Percentiles rank a stretch among this genome's conserved stretches.
These are phyloP conservation scores for Vitis hybrid DNA, from an alignment of 177 flowering plant genomes.

Conservation along the genomic window DNA sequence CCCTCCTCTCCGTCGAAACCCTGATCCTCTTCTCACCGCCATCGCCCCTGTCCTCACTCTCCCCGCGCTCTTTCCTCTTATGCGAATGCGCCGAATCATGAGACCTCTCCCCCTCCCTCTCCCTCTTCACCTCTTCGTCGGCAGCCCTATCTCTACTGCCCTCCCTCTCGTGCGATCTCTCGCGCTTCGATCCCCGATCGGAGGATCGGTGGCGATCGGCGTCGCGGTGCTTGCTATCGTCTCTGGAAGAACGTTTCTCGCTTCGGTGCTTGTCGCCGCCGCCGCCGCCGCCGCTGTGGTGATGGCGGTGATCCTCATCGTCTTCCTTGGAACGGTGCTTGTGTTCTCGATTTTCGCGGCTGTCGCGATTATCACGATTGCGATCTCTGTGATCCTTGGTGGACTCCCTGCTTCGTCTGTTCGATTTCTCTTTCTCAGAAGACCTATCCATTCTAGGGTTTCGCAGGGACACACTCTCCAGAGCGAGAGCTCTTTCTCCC, in stretches of 20 bases:
- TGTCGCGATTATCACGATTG: conserved; percentile 26
- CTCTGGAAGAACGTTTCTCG: conserved; percentile 10
- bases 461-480: background rate
- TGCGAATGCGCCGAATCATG: conserved; percentile 16
- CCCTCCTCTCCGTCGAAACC: conserved; percentile 30
- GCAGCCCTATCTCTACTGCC: conserved; percentile 20
- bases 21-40: conserved; percentile 37
- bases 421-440: conserved; percentile 11
- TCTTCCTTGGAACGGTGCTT: conserved; percentile 33
- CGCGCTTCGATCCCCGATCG: conserved; percentile 23
- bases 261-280: conserved; percentile 8
- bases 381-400: conserved; percentile 22
- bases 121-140: conserved; percentile 13
- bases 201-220: conserved; percentile 18
- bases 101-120: conserved; percentile 20
- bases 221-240: conserved; percentile 12
- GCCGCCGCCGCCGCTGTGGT: background rate
- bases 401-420: conserved; percentile 18
- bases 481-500: conserved; percentile 2
- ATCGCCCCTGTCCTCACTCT: conserved; percentile 42
- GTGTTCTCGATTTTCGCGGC: conserved; percentile 32
- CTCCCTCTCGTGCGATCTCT: conserved; percentile 34
- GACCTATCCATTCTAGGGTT: conserved; percentile 5
- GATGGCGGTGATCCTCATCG: conserved; percentile 17
- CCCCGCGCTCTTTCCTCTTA: conserved; percentile 47